Evolutionary conservation across 192 early-diverging fungal genomes (phyloP), one percentile per base, ranked within the genome.

Genomic region (Polychytrium aggregatum): DNA sequence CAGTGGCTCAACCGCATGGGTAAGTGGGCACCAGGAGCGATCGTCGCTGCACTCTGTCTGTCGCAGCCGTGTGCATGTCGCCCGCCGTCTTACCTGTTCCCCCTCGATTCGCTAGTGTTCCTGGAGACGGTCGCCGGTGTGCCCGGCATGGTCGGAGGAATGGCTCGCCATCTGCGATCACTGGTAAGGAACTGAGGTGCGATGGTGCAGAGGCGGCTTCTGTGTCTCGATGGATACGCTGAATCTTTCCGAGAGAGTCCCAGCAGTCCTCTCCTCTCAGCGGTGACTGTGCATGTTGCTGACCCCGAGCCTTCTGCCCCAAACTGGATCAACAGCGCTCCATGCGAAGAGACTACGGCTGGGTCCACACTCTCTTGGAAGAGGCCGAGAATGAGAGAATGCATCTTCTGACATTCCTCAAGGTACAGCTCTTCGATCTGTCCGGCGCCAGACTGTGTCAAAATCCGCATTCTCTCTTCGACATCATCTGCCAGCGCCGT

Each of bases 351-450:
- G 92, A 96, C 62, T 74, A 87, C 38, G 90, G 92, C 17, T 93
- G 88, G 85, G 89, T 96, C 64, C 69, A 71, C 14, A 88, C 89
- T 46, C 56, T 96, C 37, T 65, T 93, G 34, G 87, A 90, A 48
- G 88, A 96, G 63, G 90, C 92, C 7, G 87, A 96, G 57, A 92
- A 92, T 64, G 90, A 92, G 60, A 58, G 84, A 22, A 80, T 82
- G 72, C 70, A 72, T 51, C 48, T 72, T 16, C 52, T 72, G 21
- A 63, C 63, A 0, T 67, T 67, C 39, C 58, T 72, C 46, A 72
- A 72, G 38, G 28, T 52, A 3, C n/a, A n/a, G n/a, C n/a, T n/a
- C 10, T 37, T 10, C n/a, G 10, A 37, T 37, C 10, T n/a, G n/a
- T 13, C n/a, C 36, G 36, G n/a, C 10, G 36, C 10, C 10, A 37